Conservation (phyloP, 148 eudicot genomes). For the Silene latifolia region DNA sequence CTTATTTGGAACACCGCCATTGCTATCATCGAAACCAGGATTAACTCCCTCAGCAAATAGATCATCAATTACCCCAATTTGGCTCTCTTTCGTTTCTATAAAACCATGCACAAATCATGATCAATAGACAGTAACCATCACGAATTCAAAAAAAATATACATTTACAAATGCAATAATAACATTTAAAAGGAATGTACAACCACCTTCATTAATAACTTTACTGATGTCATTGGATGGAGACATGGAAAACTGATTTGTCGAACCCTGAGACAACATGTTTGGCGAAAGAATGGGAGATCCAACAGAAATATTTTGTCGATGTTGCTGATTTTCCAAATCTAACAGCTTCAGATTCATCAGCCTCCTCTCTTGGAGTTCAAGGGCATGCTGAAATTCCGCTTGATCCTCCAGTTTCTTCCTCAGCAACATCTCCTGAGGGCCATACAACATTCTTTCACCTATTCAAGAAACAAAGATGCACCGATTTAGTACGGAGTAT, state of each 20-base stretch:
- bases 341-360: conserved; percentile 69
- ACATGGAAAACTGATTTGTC: too few relatives aligned
- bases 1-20: conserved; percentile 26
- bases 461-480: conserved; percentile 3
- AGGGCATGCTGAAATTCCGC: conserved; percentile 77
- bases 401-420: conserved; percentile 73
- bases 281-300: too few relatives aligned
- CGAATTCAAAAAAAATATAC: too few relatives aligned
- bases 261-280: too few relatives aligned
- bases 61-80: too few relatives aligned
- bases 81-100: conserved; percentile 24
- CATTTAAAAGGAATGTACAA: background rate
- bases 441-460: conserved; percentile 65
- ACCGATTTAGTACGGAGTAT: too few relatives aligned
- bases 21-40: conserved; percentile 18
- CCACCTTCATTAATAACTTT: conserved; percentile 51
- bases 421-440: conserved; percentile 57
- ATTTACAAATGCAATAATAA: too few relatives aligned
- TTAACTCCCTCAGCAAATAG: conserved; percentile 18
- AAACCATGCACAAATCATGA: background rate
- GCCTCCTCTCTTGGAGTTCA: conserved; percentile 68
- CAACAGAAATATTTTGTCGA: conserved; percentile 25
- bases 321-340: conserved; percentile 50
- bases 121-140: too few relatives aligned
- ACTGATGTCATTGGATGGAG: conserved; percentile 16